Conservation (phyloP, 2,329 filamentous ascomycete species). For the Sclerotinia subarctica region DNA sequence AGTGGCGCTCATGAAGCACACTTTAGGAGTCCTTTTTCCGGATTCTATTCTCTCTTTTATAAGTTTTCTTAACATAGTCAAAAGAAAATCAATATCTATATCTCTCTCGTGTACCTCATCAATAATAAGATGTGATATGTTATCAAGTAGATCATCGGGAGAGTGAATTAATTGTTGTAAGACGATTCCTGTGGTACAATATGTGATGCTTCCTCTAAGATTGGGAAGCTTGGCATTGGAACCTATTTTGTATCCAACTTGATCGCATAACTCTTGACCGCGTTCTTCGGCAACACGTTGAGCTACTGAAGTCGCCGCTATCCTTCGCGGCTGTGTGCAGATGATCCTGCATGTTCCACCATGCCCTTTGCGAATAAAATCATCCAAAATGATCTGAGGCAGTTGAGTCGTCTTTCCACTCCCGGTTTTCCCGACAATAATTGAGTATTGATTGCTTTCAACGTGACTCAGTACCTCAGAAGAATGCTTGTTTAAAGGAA, state of each 20-base stretch:
- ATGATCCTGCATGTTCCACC: conserved; percentile 81
- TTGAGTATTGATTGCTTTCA: conserved; percentile 74
- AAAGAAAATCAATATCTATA: conserved; percentile 87
- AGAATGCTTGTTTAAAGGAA: conserved; percentile 85
- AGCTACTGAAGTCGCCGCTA: conserved; percentile 87
- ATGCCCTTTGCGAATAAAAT: conserved; percentile 70
- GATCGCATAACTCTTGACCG: conserved; percentile 72
- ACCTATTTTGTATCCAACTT: conserved; percentile 85
- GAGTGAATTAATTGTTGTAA: conserved; percentile 77
- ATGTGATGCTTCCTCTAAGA: conserved; percentile 66
- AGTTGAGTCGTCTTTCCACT: conserved; percentile 95
- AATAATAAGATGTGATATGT: conserved; percentile 88
- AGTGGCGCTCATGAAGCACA: conserved; percentile 93
- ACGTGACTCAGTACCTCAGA: conserved; percentile 82
- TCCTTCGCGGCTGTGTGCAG: conserved; percentile 89
- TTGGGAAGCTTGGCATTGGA: conserved; percentile 77
- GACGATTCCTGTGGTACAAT: conserved; percentile 90
- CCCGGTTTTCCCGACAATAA: conserved; percentile 92
- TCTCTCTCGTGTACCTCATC: conserved; percentile 95
- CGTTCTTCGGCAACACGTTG: conserved; percentile 91
- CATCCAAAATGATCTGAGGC: conserved; percentile 90
- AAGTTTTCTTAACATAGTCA: conserved; percentile 87
- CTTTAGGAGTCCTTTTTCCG: conserved; percentile 76
- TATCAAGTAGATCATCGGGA: conserved; percentile 74
- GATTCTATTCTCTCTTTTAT: conserved; percentile 55